These are phyloP conservation scores for Gonium pectorale DNA, from an alignment of 139 green algal species.

Conservation along the genomic window DNA sequence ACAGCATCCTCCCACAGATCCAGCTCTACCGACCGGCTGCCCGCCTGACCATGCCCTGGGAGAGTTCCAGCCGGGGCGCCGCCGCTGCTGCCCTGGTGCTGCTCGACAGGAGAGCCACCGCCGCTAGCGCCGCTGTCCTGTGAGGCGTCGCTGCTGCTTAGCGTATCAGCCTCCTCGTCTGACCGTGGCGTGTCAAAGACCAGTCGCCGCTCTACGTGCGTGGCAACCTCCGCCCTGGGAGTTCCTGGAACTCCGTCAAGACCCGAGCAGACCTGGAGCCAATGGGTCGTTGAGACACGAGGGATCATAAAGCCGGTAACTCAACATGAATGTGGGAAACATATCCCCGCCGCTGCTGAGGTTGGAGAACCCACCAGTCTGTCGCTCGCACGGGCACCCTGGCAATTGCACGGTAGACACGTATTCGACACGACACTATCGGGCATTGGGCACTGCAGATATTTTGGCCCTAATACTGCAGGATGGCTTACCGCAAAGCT, in stretches of 20 bases:
- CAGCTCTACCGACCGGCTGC: background rate
- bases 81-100: background rate
- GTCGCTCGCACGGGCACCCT: background rate
- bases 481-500: too few species aligned
- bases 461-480: too few species aligned
- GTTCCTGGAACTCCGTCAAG: conserved; percentile 29
- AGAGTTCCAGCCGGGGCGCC: background rate
- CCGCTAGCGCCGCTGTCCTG: too few species aligned
- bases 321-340: background rate
- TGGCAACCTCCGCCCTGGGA: background rate
- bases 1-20: background rate
- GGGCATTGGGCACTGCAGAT: too few species aligned
- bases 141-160: background rate
- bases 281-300: background rate
- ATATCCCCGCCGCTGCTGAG: too few species aligned
- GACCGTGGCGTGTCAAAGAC: conserved; percentile 25
- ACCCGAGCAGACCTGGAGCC: conserved; percentile 21
- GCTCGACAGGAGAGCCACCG: background rate
- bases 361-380: background rate
- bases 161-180: too few species aligned
- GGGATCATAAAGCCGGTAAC: background rate
- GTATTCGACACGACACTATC: too few species aligned
- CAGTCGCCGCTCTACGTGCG: conserved; percentile 27
- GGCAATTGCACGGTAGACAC: background rate
- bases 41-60: background rate